These are phyloP conservation scores for Xylaria sp. DNA, from an alignment of 2,329 filamentous ascomycete genomes.

Conservation along the genomic window DNA sequence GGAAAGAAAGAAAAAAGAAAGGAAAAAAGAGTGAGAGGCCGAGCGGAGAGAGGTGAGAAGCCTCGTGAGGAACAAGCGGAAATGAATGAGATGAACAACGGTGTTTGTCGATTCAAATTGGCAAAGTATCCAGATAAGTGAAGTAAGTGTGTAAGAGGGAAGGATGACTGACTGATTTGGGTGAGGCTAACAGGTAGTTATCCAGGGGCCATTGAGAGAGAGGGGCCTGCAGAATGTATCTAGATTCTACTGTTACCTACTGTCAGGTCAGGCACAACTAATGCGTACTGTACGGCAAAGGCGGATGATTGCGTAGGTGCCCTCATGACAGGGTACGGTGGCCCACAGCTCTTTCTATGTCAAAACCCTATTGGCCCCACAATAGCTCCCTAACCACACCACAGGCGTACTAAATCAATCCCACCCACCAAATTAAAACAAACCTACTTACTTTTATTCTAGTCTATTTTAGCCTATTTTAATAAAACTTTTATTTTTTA, in stretches of 20 bases:
- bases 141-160: background rate
- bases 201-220: conserved; percentile 15
- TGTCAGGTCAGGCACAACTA: conserved; percentile 8
- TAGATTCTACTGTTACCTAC: no score
- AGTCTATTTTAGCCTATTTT: no score
- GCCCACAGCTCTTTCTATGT: no score
- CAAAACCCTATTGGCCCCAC: no score
- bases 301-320: background rate
- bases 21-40: conserved; percentile 31
- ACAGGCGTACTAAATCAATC: no score
- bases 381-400: no score
- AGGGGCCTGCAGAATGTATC: conserved; percentile 12
- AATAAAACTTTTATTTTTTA: no score
- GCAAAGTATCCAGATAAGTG: background rate
- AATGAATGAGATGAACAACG: conserved; percentile 4
- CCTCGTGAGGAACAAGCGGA: conserved; percentile 10
- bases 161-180: background rate
- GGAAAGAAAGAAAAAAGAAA: background rate
- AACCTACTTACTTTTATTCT: no score
- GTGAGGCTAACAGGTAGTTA: background rate
- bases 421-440: no score
- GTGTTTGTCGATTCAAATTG: conserved; percentile 17
- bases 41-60: conserved; percentile 2
- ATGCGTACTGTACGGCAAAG: background rate
- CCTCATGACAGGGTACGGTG: no score